These are phyloP conservation scores for Fusarium foetens DNA, from an alignment of 2,329 filamentous ascomycete genomes.

Conservation along the genomic window DNA sequence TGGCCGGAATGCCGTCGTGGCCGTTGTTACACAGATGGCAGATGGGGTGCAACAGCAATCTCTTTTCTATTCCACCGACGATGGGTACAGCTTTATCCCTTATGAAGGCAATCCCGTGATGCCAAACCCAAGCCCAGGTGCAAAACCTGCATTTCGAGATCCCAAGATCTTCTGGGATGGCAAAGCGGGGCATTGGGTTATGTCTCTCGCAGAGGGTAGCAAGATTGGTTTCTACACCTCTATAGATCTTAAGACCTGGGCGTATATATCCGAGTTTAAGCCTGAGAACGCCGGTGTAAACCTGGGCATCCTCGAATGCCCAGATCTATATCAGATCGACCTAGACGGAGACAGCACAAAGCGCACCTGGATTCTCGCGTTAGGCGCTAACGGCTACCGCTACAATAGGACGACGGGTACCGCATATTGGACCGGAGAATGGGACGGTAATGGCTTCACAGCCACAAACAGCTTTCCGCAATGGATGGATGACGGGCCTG, in stretches of 20 bases:
- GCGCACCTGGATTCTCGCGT: background rate
- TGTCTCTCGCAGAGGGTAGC: background rate
- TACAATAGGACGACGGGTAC: background rate
- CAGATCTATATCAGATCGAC: background rate
- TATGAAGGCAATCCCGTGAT: background rate
- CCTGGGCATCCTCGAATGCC: background rate
- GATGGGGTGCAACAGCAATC: background rate
- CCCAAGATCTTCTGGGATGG: background rate
- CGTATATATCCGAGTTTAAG: background rate
- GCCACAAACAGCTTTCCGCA: background rate
- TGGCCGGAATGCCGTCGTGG: background rate
- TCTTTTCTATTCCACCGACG: background rate
- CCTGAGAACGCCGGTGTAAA: background rate
- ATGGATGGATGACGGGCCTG: background rate
- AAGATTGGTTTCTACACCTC: background rate
- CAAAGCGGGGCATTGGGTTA: background rate
- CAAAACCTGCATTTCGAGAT: background rate
- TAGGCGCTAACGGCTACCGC: background rate
- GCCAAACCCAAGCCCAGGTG: background rate
- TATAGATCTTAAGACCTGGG: background rate
- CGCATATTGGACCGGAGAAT: background rate
- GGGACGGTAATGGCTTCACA: background rate
- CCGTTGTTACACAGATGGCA: background rate
- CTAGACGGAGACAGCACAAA: background rate
- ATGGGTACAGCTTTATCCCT: background rate